These are phyloP conservation scores for Melaleuca quinquenervia DNA, from an alignment of 345 rosid genomes.

Conservation along the genomic window DNA sequence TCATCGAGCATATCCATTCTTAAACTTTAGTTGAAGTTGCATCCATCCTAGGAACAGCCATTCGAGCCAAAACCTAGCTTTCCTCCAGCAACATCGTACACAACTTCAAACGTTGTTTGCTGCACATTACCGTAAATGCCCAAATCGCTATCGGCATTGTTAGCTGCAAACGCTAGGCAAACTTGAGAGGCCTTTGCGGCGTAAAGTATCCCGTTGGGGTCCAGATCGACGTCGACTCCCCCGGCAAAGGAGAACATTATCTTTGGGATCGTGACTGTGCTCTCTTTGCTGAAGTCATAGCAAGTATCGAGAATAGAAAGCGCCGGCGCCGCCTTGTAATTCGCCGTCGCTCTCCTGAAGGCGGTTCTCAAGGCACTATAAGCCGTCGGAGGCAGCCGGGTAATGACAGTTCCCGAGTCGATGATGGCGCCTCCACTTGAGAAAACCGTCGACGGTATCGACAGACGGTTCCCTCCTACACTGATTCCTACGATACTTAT, in stretches of 20 bases:
- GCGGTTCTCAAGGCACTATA: slow-evolving; percentile 5
- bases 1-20: background rate
- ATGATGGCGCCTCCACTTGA: background rate
- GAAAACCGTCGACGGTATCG: background rate
- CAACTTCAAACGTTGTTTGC: slow-evolving; percentile 7
- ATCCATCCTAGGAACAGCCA: background rate
- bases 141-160: background rate
- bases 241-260: background rate
- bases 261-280: background rate
- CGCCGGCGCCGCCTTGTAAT: background rate
- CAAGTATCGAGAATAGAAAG: slow-evolving; percentile 14
- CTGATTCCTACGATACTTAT: slow-evolving; percentile 1
- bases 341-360: slow-evolving; percentile 2
- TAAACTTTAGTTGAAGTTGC: background rate
- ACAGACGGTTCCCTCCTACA: slow-evolving; percentile 6
- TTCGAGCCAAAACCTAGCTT: slow-evolving; percentile 6
- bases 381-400: slow-evolving; percentile 16
- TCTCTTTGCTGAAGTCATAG: slow-evolving; percentile 7
- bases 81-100: background rate
- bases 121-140: slow-evolving; percentile 7
- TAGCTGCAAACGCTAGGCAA: slow-evolving; percentile 5
- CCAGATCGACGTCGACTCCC: background rate
- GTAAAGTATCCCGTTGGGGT: background rate
- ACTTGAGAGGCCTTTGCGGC: background rate
- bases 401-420: slow-evolving; percentile 22